Evolutionary conservation across 2,329 filamentous ascomycete genomes (phyloP).

Genomic region (Remersonia thermophila): DNA sequence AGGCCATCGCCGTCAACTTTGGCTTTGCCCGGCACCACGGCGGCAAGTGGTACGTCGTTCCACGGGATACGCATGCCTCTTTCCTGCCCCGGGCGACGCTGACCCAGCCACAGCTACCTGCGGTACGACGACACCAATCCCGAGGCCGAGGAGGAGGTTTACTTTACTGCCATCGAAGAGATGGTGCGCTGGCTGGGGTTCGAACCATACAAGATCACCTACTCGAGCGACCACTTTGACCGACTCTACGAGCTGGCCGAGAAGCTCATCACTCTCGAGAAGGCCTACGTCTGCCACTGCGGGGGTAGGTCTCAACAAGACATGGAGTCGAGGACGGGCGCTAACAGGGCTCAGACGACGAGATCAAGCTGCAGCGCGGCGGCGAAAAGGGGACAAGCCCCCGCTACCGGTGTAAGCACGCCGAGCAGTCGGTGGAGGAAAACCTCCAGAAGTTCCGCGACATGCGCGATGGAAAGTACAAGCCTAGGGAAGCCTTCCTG

Average conservation of each 20-base stretch:
- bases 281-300: conserved; percentile 80
- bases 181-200: conserved; percentile 63
- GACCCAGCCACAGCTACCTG: conserved; percentile 49
- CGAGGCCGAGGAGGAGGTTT: conserved; percentile 80
- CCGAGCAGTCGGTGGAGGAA: conserved; percentile 59
- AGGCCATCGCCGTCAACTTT: conserved; percentile 94
- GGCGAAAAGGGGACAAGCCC: conserved; percentile 56
- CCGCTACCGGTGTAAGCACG: conserved; percentile 70
- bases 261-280: conserved; percentile 60
- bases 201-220: conserved; percentile 64
- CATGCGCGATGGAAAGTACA: conserved; percentile 87
- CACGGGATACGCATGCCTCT: background rate
- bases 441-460: conserved; percentile 74
- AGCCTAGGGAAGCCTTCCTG: conserved; percentile 68
- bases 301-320: no score
- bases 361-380: conserved; percentile 79
- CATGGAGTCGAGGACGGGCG: no score
- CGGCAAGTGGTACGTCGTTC: conserved; percentile 35
- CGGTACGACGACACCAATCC: conserved; percentile 95
- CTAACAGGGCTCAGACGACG: no score
- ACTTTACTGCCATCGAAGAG: conserved; percentile 53
- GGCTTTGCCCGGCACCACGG: conserved; percentile 80
- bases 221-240: conserved; percentile 85
- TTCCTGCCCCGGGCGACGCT: no score
- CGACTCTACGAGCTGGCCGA: conserved; percentile 80